Conservation (phyloP, 352 stramenopile species). For the Phytophthora hibernalis region DNA sequence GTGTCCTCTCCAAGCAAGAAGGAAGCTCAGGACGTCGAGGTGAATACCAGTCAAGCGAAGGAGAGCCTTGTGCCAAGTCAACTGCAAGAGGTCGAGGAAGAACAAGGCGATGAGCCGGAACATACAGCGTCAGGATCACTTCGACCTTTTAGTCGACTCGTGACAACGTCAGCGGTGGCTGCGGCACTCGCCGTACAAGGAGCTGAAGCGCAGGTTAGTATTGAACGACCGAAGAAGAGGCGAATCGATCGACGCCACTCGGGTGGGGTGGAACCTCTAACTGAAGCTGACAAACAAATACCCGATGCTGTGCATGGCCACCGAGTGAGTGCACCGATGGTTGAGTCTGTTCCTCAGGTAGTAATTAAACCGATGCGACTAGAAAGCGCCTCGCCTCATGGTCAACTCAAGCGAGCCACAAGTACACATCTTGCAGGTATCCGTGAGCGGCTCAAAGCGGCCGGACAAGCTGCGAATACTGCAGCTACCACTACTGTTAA, state of each 20-base stretch:
- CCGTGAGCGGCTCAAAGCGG: slow-evolving; percentile 25
- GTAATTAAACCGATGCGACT: slow-evolving; percentile 14
- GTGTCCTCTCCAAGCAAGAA: not conserved
- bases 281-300: slow-evolving; percentile 2
- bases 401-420: slow-evolving; percentile 26
- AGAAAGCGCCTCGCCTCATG: slow-evolving; percentile 17
- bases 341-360: not conserved
- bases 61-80: not conserved
- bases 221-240: slow-evolving; percentile 25
- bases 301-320: not conserved
- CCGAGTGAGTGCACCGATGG: slow-evolving; percentile 18
- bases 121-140: slow-evolving; percentile 2
- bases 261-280: slow-evolving; percentile 11
- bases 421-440: slow-evolving; percentile 31
- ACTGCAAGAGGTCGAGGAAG: slow-evolving; percentile 1
- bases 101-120: not conserved
- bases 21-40: not conserved
- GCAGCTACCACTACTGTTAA: slow-evolving; percentile 1
- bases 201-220: slow-evolving; percentile 8
- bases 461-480: slow-evolving; percentile 4
- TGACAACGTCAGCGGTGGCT: slow-evolving; percentile 34
- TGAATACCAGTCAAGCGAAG: not conserved
- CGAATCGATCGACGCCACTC: slow-evolving; percentile 26
- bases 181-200: slow-evolving; percentile 30
- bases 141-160: slow-evolving; percentile 25